Conservation (phyloP, 169 alveolate species). For the Cryptosporidium xiaoi region DNA sequence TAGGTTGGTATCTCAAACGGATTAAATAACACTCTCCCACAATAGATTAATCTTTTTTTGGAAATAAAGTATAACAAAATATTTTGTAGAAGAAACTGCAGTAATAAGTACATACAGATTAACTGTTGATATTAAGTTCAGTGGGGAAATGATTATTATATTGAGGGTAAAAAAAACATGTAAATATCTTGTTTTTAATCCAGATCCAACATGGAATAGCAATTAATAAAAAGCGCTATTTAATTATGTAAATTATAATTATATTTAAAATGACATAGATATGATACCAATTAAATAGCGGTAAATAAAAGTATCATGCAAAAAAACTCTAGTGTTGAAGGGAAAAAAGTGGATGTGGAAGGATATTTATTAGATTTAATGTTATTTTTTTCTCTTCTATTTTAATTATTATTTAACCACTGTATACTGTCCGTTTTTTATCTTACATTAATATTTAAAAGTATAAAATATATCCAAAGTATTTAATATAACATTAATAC, state of each 20-base stretch:
- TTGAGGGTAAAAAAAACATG: not conserved
- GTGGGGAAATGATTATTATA: too few species aligned
- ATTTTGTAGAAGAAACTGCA: too few species aligned
- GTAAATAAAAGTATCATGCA: not conserved
- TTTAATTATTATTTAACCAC: not conserved
- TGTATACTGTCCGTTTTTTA: not conserved
- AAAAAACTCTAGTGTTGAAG: not conserved
- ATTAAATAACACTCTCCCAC: too few species aligned
- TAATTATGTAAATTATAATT: not conserved
- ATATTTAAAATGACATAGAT: not conserved
- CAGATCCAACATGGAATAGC: not conserved
- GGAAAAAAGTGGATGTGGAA: constrained; percentile 60
- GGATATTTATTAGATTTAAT: constrained; percentile 40
- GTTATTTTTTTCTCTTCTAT: not conserved
- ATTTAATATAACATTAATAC: too few species aligned
- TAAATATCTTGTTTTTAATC: not conserved
- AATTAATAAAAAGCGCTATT: constrained; percentile 2
- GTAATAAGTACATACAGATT: too few species aligned
- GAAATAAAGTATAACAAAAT: too few species aligned
- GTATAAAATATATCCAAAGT: too few species aligned
- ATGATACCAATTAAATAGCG: constrained; percentile 7
- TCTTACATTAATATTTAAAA: not conserved
- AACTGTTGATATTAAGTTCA: too few species aligned
- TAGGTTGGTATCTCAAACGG: too few species aligned
- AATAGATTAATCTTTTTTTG: too few species aligned